Base-by-base conservation (phyloP, 306 rosid species). In the Corylus avellana region DNA sequence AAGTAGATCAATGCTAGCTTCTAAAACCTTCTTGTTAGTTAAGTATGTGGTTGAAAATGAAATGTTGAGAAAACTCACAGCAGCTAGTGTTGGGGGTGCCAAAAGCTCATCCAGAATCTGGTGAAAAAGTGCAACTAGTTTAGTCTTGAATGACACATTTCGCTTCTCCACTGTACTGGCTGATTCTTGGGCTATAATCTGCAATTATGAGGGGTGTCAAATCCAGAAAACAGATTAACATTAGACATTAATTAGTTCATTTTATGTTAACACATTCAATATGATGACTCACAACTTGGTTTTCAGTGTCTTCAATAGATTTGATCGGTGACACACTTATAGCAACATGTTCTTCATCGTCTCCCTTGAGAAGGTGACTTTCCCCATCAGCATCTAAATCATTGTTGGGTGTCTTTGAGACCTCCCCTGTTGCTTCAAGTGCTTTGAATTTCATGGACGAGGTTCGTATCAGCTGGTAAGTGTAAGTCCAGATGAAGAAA, bases 31-130 rank as follows among this genome's bases (percentile, higher is more conserved):
- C 14, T 53, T 68, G 51, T 12, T 11, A 61, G 51, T 12, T 11
- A 61, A 61, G 39, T 25, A 61, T 13, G 44, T 25, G 20, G 20
- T 22, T 48, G 74, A 77, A 55, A 77, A 62, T 48, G 74, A 77
- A 55, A 77, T 70, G 70, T 70, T 77, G 66, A 55, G 37, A 58
- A 18, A 86, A 85, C 94, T 87, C 76, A 93, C 99, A 0, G 94
- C 86, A n/a, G 88, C 98, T 3, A 93, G 53, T 14, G 91, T 89
- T 22, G 99, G 97, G 18, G 99, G 99, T 83, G 94, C 88, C 85
- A 88, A 42, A 16, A 93, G 76, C 88, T 95, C 98, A 54, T 75
- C 81, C 4, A 84, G 9, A 78, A 91, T 57, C 70, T 81, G 73
- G 47, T 57, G 44, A 16, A 86, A 61, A 67, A 82, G 6, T 70